Conservation (phyloP, 139 green algal genomes). For the Chlorella sp. region DNA sequence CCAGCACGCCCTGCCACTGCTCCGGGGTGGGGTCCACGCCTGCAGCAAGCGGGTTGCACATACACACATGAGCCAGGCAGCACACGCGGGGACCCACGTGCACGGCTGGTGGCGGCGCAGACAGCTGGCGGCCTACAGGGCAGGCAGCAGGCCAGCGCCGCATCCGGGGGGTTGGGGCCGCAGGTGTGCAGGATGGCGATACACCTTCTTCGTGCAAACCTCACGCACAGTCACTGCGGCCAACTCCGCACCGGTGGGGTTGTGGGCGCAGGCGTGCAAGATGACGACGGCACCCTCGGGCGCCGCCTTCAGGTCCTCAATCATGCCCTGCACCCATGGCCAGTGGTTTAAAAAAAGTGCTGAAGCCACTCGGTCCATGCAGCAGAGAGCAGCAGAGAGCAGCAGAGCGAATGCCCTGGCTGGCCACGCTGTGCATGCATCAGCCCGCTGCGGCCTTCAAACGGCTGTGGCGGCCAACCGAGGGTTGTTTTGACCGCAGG, state of each 20-base stretch:
- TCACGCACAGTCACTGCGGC: not conserved
- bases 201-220: not conserved
- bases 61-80: too few species aligned
- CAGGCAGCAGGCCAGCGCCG: slow-evolving; percentile 88
- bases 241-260: slow-evolving; percentile 8
- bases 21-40: slow-evolving; percentile 96
- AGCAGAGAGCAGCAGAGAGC: not conserved
- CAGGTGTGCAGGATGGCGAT: not conserved
- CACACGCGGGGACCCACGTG: too few species aligned
- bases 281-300: slow-evolving; percentile 92
- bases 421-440: not conserved
- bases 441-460: too few species aligned
- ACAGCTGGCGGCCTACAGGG: too few species aligned
- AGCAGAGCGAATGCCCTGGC: not conserved
- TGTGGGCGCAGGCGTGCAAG: slow-evolving; percentile 80
- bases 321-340: slow-evolving; percentile 86
- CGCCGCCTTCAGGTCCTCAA: slow-evolving; percentile 86
- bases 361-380: slow-evolving; percentile 45
- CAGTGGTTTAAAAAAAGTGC: not conserved
- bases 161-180: not conserved
- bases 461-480: too few species aligned
- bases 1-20: slow-evolving; percentile 90
- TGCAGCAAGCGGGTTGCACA: slow-evolving; percentile 64
- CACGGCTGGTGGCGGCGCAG: too few species aligned
- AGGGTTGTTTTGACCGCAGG: too few species aligned